These are phyloP conservation scores for Nicotiana attenuata DNA, from an alignment of 257 asterid species.

Conservation along the genomic window DNA sequence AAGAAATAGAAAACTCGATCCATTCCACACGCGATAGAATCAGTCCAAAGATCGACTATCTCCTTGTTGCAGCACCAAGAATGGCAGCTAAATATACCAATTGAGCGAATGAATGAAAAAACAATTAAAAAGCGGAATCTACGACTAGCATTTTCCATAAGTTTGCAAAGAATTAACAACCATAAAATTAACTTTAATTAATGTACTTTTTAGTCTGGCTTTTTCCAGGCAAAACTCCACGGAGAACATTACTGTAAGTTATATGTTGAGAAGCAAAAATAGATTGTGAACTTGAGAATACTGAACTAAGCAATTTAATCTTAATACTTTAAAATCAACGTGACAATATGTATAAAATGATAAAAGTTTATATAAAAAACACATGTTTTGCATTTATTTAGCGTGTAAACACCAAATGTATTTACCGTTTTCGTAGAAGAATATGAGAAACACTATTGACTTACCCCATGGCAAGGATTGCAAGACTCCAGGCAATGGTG, in stretches of 20 bases:
- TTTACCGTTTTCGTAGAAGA: too few species aligned
- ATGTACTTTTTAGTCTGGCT: constrained; percentile 59
- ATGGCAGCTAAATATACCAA: constrained; percentile 58
- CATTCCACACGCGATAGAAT: not conserved
- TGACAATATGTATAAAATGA: too few species aligned
- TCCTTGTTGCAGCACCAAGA: constrained; percentile 47
- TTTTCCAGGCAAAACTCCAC: constrained; percentile 70
- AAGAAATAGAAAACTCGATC: constrained; percentile 2
- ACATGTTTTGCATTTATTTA: too few species aligned
- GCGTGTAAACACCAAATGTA: too few species aligned
- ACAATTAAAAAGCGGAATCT: not conserved
- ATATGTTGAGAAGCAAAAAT: too few species aligned
- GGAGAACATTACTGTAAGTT: too few species aligned
- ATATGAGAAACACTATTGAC: not conserved
- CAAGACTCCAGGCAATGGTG: constrained; percentile 63
- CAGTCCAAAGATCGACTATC: constrained; percentile 22
- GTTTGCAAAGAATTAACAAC: too few species aligned
- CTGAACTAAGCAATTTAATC: too few species aligned
- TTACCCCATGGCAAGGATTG: constrained; percentile 88
- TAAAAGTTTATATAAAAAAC: too few species aligned
- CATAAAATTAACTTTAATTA: not conserved
- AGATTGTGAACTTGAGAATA: too few species aligned
- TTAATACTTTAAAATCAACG: too few species aligned
- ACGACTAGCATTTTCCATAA: too few species aligned
- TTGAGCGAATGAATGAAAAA: constrained; percentile 47